Evolutionary conservation across 352 stramenopile species (phyloP), one percentile per base, ranked within the genome.

Genomic region (Globisporangium rhizosaccharum): DNA sequence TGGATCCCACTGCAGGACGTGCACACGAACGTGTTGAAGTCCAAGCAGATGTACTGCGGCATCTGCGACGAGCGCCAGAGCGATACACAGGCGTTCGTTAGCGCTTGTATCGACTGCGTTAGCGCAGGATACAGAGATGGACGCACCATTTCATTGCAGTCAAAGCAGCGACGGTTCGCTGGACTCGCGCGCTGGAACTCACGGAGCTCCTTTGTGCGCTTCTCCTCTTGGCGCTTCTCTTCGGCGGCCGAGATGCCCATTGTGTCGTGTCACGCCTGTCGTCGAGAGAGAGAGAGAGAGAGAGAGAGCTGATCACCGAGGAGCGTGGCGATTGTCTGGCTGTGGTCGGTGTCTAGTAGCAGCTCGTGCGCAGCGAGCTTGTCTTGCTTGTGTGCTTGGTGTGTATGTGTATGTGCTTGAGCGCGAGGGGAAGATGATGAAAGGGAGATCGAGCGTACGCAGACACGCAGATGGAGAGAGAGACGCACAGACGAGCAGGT

Each of bases 1-100:
- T 97, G 91, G 68, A 97, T 96, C 56, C 91, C 91, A 53, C 88
- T 97, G 68, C 91, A 97, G 1, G 88, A 75, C 25, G 91, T 97
- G 75, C 91, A 97, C n/a, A 97, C 87, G 55, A 97, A 97, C 36
- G 90, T 97, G 65, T 96, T 96, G 72, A 97, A 97, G 63, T 96
- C 90, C 58, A 95, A 67, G 49, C 89, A 94, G 44, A 97, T 74
- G 62, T 96, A 97, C 59, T 97, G 89, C 23, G 90, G 90, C 75
- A 93, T 93, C 87, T 96, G 60, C 51, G 37, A 33, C 52, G 11
- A 9, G 41, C 39, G 61, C 20, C 10, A 53, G 23, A 20, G 20
- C 50, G 25, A 54, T n/a, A 51, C 3, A 42, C 51, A 52, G n/a
- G 41, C 41, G 15, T n/a, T 18, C 41, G 41, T 46, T 12, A 46